These are phyloP conservation scores for Solioccasus polychromus DNA, from an alignment of 768 basidiomycete species.

Conservation along the genomic window DNA sequence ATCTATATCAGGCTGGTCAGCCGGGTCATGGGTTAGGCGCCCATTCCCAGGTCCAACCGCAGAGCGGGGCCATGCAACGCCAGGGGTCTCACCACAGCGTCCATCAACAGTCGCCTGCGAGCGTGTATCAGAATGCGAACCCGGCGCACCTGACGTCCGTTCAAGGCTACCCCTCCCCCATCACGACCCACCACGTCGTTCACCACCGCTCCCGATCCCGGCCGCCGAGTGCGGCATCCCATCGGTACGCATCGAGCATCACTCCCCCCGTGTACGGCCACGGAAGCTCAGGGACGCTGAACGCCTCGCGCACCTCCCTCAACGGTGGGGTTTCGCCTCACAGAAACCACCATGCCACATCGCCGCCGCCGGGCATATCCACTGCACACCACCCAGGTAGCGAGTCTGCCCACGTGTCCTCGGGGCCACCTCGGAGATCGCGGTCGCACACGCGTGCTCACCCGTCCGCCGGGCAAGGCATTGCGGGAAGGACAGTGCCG, in stretches of 20 bases:
- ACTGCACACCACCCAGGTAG: constrained; percentile 5
- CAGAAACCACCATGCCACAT: constrained; percentile 6
- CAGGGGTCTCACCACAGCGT: constrained; percentile 18
- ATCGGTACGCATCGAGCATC: constrained; percentile 27
- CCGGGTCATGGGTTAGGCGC: too few species aligned
- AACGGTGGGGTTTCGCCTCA: constrained; percentile 13
- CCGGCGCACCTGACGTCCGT: constrained; percentile 10
- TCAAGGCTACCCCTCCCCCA: constrained; percentile 12
- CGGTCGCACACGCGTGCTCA: constrained; percentile 12
- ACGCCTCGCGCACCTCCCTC: constrained; percentile 22
- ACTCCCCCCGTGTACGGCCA: constrained; percentile 27
- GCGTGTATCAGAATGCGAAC: constrained; percentile 11
- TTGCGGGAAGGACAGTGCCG: neutral
- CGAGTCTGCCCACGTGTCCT: constrained; percentile 1
- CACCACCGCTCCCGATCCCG: constrained; percentile 26
- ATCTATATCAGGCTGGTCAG: constrained; percentile 4
- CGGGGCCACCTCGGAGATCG: constrained; percentile 18
- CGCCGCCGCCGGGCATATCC: constrained; percentile 11
- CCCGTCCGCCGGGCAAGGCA: constrained; percentile 1
- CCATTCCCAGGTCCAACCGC: constrained; percentile 5
- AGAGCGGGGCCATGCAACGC: constrained; percentile 12
- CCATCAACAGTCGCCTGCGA: constrained; percentile 7
- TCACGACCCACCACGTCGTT: constrained; percentile 15
- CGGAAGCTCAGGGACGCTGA: constrained; percentile 18
- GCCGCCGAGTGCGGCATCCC: constrained; percentile 31